Base-by-base conservation (phyloP, 441 rosid genomes). In the Eutrema salsugineum region DNA sequence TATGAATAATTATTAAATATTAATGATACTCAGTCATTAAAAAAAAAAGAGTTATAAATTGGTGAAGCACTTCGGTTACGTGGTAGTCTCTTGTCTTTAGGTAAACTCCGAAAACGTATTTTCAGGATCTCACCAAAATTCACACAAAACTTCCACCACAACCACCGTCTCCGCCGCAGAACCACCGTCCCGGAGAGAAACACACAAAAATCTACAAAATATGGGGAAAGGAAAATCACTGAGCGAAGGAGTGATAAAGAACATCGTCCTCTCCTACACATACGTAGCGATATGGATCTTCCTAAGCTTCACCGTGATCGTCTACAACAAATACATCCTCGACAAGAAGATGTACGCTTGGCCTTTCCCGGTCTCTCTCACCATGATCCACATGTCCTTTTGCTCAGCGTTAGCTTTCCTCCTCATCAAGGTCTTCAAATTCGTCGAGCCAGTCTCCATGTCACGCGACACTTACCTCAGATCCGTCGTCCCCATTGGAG, bases 301-400 rank as follows among this genome's bases (percentile, higher is more conserved):
- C 91, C 95, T 93, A 56, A 86, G 91, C 76, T 93, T 93, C 89
- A 93, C 93, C 54, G 98, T 93, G 64, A 93, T 93, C 80, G 98
- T 90, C 59, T 92, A 87, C 94, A 92, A 92, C 89, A 92, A 92
- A 71, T 92, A 85, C 90, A 92, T 92, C 91, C 89, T 93, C 35
- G 98, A 93, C 87, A 87, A 87, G 82, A 90, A 90, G 85, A 88
- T 93, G 95, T 93, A 93, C 83, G 87, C 84, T 53, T 93, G 98
- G 98, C 98, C 98, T 0, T 93, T 81, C 75, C 98, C 98, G 2
- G 84, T 93, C 79, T 93, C 98, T 1, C 98, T 93, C 36, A 93
- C 98, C 61, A 88, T 93, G 93, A 90, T 90, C 85, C 98, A 93
- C 80, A 93, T 93, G 98, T 86, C 95, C 56, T 93, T 93, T 48